phyloP scores from a whole-genome alignment of 768 basidiomycete species.

The Auricularia cornea region DNA sequence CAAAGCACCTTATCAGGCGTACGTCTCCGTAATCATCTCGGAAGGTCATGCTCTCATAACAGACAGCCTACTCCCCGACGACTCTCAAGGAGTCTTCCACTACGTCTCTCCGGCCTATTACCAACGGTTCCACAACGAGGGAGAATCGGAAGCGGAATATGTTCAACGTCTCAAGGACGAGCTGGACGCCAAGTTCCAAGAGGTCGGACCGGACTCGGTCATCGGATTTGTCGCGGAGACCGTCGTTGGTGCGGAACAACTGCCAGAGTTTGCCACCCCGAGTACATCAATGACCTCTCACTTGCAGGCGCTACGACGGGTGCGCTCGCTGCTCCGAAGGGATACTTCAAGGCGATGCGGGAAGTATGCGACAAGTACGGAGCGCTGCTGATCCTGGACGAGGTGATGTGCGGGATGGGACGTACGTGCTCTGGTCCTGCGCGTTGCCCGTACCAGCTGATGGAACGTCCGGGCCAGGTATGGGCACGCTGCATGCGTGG shows the following conservation, averaged over 20 bases:
- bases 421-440: conserved; percentile 42
- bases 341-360: conserved; percentile 81
- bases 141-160: conserved; percentile 73
- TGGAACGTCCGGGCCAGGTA: conserved; percentile 37
- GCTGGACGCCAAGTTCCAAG: conserved; percentile 77
- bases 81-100: conserved; percentile 45
- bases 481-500: conserved; percentile 86
- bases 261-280: conserved; percentile 9
- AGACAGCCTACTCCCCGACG: conserved; percentile 42
- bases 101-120: conserved; percentile 86
- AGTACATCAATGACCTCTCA: not conserved
- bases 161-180: conserved; percentile 70
- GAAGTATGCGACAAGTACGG: conserved; percentile 48
- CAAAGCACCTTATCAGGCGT: conserved; percentile 54
- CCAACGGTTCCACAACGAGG: conserved; percentile 59
- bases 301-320: conserved; percentile 84
- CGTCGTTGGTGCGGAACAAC: conserved; percentile 23
- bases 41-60: too few species aligned
- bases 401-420: conserved; percentile 91
- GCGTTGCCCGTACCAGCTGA: not conserved
- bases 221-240: conserved; percentile 42
- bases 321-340: conserved; percentile 65
- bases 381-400: conserved; percentile 72
- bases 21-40: not conserved
- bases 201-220: conserved; percentile 74